Evolutionary conservation across 2,329 filamentous ascomycete species (phyloP), one percentile per base, ranked within the genome.

Genomic region (Ilyonectria mors-panacis): DNA sequence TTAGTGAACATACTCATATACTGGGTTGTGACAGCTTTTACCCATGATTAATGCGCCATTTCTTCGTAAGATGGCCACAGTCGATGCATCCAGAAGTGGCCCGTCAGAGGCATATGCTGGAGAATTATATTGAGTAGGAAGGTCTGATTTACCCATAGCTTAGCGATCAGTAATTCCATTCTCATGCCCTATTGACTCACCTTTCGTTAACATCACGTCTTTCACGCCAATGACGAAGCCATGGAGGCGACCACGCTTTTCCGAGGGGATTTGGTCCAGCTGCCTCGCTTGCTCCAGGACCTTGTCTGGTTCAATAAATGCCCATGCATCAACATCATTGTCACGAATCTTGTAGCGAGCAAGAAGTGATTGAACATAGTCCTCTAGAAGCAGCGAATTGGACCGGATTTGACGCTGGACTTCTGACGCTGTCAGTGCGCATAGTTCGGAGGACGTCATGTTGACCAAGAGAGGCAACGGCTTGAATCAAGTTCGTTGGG

Each of bases 201-300:
- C 84, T 74, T 87, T 87, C 0, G 85, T 90, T 70, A 82, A 83
- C 63, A 90, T 87, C 5, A 90, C 83, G 78, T 91, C 89, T 71
- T 91, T 91, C 2, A 91, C 81, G 0, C 81, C 89, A 6, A 91
- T 78, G 0, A 86, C 83, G 1, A 91, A 75, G 1, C 89, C 88
- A 73, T 90, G 88, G 0, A 91, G 76, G 0, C 85, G 86, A 0
- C 88, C 87, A 45, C 88, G 79, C 48, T 85, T 70, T 1, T 82
- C 79, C 0, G 66, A 42, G 0, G 87, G 85, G 0, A 89, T 69
- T 17, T 77, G 66, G 64, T 91, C 89, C 0, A 91, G 81, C 15
- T 74, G 71, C 35, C 76, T 80, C 0, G 89, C 88, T 47, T 85
- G 83, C 9, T 78, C 71, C 0, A 90, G 74, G 0, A 89, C 82